Evolutionary conservation across 306 rosid genomes (phyloP).

Genomic region (Boehmeria nivea): DNA sequence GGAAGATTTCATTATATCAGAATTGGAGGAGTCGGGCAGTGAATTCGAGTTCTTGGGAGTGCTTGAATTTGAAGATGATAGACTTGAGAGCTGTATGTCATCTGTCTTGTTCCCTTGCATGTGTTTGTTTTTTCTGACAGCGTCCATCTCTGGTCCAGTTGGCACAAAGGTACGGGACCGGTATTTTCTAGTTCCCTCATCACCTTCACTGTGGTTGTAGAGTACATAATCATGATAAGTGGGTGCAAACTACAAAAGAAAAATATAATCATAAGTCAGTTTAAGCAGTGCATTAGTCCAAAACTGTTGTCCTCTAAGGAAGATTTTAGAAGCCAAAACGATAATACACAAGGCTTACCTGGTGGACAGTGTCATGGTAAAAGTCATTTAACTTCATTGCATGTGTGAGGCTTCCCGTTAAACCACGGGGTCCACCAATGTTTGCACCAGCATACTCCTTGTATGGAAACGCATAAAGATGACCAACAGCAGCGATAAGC

Average conservation of each 20-base stretch:
- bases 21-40: slow-evolving; percentile 25
- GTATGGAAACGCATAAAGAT: slow-evolving; percentile 96
- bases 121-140: slow-evolving; percentile 66
- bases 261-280: slow-evolving; percentile 13
- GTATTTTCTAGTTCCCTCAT: slow-evolving; percentile 79
- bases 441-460: slow-evolving; percentile 99
- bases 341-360: slow-evolving; percentile 42
- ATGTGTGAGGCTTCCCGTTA: slow-evolving; percentile 87
- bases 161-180: slow-evolving; percentile 97
- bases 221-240: slow-evolving; percentile 98
- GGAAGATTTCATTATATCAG: slow-evolving; percentile 59
- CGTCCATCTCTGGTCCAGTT: slow-evolving; percentile 93
- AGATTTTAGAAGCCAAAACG: slow-evolving; percentile 3
- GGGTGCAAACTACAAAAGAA: slow-evolving; percentile 81
- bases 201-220: slow-evolving; percentile 89
- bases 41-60: slow-evolving; percentile 38
- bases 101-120: slow-evolving; percentile 66
- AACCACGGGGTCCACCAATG: slow-evolving; percentile 63
- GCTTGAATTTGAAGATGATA: slow-evolving; percentile 55
- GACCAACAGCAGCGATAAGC: slow-evolving; percentile 93
- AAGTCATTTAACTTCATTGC: slow-evolving; percentile 87
- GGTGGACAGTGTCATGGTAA: slow-evolving; percentile 96
- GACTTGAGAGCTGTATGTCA: slow-evolving; percentile 76
- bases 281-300: slow-evolving; percentile 10
- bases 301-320: slow-evolving; percentile 5